These are phyloP conservation scores for Scenedesmus sp. DNA, from an alignment of 163 green algal genomes.

Conservation along the genomic window DNA sequence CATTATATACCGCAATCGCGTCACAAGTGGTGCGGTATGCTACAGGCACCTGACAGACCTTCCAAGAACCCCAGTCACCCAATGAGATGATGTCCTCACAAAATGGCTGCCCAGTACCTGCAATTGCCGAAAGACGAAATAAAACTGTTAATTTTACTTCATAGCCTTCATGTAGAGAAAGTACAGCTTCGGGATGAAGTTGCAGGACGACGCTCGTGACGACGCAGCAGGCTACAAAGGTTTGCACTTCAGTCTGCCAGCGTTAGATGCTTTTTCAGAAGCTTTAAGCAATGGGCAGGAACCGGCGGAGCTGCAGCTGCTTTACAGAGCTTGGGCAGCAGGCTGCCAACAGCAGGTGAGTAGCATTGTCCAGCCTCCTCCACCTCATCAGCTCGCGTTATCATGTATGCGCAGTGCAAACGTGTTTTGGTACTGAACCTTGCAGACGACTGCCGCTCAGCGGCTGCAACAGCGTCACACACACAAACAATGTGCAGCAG, in stretches of 20 bases:
- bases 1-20: no score
- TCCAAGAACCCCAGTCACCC: neutral
- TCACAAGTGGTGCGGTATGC: neutral
- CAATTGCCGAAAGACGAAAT: neutral
- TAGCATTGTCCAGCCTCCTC: neutral
- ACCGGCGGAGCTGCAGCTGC: neutral
- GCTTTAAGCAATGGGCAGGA: neutral
- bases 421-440: neutral
- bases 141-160: no score
- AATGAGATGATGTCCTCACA: neutral
- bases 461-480: neutral
- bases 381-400: neutral
- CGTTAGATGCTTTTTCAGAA: neutral
- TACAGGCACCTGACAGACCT: neutral
- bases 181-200: neutral
- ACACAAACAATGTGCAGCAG: neutral
- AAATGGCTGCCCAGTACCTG: neutral
- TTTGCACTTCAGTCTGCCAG: neutral
- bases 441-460: neutral
- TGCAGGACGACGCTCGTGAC: neutral
- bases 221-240: neutral
- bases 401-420: no score
- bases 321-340: constrained; percentile 2
- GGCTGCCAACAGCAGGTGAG: neutral
- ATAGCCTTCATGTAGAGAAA: no score